Conservation (phyloP, 352 stramenopile genomes). For the Phytophthora kernoviae region DNA sequence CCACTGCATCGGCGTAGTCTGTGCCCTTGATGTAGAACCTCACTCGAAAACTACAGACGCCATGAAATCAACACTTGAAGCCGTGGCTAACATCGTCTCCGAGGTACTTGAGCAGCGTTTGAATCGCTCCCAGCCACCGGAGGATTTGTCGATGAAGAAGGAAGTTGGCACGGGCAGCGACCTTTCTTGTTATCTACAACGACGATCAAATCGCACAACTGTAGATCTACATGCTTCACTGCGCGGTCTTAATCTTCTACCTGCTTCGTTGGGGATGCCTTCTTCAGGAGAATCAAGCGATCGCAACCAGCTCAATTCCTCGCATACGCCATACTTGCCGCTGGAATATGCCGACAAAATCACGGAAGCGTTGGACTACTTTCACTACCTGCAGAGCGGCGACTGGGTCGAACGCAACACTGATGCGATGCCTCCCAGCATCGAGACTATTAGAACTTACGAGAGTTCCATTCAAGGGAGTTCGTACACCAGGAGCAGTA, state of each 20-base stretch:
- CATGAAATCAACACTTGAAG: conserved; percentile 77
- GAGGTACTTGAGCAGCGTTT: conserved; percentile 81
- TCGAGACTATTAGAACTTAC: conserved; percentile 41
- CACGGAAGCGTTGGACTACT: conserved; percentile 62
- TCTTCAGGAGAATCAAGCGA: conserved; percentile 5
- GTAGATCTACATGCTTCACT: conserved; percentile 42
- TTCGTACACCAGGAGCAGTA: conserved; percentile 63
- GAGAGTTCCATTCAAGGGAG: conserved; percentile 40
- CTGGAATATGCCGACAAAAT: conserved; percentile 65
- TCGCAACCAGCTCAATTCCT: conserved; percentile 2
- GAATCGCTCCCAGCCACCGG: background rate
- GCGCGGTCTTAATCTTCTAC: conserved; percentile 32
- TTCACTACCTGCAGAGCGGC: conserved; percentile 64
- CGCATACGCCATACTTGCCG: conserved; percentile 38
- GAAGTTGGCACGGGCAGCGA: background rate
- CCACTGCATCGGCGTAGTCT: conserved; percentile 72
- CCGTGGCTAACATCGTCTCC: conserved; percentile 80
- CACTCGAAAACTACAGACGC: conserved; percentile 51
- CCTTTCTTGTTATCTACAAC: conserved; percentile 10
- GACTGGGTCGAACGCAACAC: conserved; percentile 39
- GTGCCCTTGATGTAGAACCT: conserved; percentile 59
- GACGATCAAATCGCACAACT: conserved; percentile 8
- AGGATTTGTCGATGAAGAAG: background rate
- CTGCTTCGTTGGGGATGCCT: conserved; percentile 17
- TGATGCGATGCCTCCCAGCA: conserved; percentile 24